Percentiles rank a stretch among this genome's conserved stretches.
Evolutionary conservation across 805 yeast genomes (phyloP).

Genomic region (Tetrapisispora namnaoensis): DNA sequence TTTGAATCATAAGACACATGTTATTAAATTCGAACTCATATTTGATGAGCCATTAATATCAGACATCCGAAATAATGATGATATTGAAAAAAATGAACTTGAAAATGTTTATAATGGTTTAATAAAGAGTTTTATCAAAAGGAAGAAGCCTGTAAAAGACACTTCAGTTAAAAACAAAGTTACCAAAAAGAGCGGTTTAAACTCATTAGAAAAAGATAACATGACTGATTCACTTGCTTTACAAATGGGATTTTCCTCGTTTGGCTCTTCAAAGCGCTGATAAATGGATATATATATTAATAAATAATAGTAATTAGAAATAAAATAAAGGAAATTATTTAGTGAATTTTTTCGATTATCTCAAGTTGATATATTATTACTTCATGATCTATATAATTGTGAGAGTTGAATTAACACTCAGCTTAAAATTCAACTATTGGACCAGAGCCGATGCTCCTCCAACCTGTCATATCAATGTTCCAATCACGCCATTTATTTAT

Average conservation of each 20-base stretch:
- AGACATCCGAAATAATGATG: conserved; percentile 29
- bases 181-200: conserved; percentile 6
- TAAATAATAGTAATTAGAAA: no score
- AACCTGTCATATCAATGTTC: conserved; percentile 76
- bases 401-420: neutral
- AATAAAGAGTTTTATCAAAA: conserved; percentile 25
- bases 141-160: conserved; percentile 29
- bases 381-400: no score
- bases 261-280: conserved; percentile 38
- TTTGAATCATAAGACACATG: conserved; percentile 64
- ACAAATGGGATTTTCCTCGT: conserved; percentile 52
- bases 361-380: no score
- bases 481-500: conserved; percentile 71
- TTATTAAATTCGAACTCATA: conserved; percentile 32
- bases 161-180: conserved; percentile 21
- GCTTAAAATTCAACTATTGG: conserved; percentile 40
- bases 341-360: no score
- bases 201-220: conserved; percentile 12
- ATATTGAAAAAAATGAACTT: conserved; percentile 42
- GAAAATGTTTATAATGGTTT: conserved; percentile 31
- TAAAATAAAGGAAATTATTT: no score
- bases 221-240: conserved; percentile 9
- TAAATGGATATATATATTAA: no score
- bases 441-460: conserved; percentile 68
- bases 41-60: conserved; percentile 25